Evolutionary conservation across 1,284 basidiomycete genomes (phyloP).

Genomic region (Pyrrhoderma noxium): DNA sequence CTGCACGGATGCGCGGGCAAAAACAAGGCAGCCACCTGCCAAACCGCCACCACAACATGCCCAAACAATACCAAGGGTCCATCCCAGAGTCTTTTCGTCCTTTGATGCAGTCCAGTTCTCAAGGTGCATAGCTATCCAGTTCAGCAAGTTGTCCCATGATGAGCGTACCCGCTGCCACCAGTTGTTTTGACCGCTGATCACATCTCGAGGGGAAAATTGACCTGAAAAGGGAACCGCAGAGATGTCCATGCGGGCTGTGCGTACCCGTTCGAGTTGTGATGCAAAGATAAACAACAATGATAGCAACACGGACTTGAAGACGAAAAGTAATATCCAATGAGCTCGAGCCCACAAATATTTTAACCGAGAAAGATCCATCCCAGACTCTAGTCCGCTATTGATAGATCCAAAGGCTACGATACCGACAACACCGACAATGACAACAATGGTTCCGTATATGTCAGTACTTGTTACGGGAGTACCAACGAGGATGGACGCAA

Average conservation of each 20-base stretch:
- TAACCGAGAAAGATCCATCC: slow-evolving; percentile 66
- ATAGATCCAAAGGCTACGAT: slow-evolving; percentile 83
- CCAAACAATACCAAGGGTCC: slow-evolving; percentile 90
- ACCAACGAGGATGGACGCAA: slow-evolving; percentile 76
- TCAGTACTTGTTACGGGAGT: slow-evolving; percentile 76
- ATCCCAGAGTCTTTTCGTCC: slow-evolving; percentile 76
- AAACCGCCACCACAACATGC: slow-evolving; percentile 84
- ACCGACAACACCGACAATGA: slow-evolving; percentile 76
- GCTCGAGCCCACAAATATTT: slow-evolving; percentile 75
- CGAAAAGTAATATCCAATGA: slow-evolving; percentile 86
- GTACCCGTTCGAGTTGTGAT: slow-evolving; percentile 58
- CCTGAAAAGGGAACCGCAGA: slow-evolving; percentile 47
- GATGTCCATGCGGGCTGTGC: slow-evolving; percentile 59
- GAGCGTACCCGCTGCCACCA: slow-evolving; percentile 22
- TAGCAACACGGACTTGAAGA: slow-evolving; percentile 68
- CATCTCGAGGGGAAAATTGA: slow-evolving; percentile 23
- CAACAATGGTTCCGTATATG: slow-evolving; percentile 78
- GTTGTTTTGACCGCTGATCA: slow-evolving; percentile 19
- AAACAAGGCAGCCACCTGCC: slow-evolving; percentile 83
- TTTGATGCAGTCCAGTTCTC: slow-evolving; percentile 73
- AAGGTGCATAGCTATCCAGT: slow-evolving; percentile 50
- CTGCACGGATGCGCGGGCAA: slow-evolving; percentile 83
- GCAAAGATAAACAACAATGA: slow-evolving; percentile 58
- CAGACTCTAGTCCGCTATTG: slow-evolving; percentile 63
- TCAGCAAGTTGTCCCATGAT: slow-evolving; percentile 42